Percentiles rank a stretch among this genome's conserved stretches.
Conservation (phyloP, 2,329 filamentous ascomycete species). For the Aspergillus thermomutatus region DNA sequence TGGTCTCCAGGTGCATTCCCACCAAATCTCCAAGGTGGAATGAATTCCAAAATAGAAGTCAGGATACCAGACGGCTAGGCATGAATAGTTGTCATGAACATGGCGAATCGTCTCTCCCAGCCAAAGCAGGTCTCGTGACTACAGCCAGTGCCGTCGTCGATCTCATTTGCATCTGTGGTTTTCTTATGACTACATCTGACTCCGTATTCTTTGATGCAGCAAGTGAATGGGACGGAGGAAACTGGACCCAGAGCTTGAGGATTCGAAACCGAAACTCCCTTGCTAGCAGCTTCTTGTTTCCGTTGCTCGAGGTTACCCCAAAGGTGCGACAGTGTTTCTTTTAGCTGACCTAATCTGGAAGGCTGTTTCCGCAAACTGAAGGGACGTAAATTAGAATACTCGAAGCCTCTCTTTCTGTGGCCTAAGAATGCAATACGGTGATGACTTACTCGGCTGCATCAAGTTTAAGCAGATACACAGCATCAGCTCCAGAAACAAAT, state of each 20-base stretch:
- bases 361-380: constrained; percentile 56
- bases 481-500: constrained; percentile 61
- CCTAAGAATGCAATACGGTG: background rate
- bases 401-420: background rate
- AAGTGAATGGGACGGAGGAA: constrained; percentile 62
- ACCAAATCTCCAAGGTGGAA: background rate
- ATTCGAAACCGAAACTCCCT: constrained; percentile 14
- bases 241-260: constrained; percentile 24
- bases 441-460: constrained; percentile 53
- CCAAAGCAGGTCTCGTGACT: constrained; percentile 39
- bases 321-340: constrained; percentile 69
- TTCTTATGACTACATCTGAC: constrained; percentile 40
- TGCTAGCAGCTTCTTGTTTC: constrained; percentile 44
- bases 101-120: constrained; percentile 62
- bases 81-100: constrained; percentile 63
- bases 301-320: constrained; percentile 84
- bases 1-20: background rate
- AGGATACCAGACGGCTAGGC: background rate
- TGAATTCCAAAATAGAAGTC: background rate
- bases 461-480: constrained; percentile 54
- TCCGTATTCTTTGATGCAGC: constrained; percentile 70
- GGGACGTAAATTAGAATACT: background rate
- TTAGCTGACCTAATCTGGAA: constrained; percentile 51
- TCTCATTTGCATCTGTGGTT: constrained; percentile 36
- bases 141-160: constrained; percentile 37